Conservation (phyloP, 495 filamentous ascomycete species). For the Penicillium flavigenum region DNA sequence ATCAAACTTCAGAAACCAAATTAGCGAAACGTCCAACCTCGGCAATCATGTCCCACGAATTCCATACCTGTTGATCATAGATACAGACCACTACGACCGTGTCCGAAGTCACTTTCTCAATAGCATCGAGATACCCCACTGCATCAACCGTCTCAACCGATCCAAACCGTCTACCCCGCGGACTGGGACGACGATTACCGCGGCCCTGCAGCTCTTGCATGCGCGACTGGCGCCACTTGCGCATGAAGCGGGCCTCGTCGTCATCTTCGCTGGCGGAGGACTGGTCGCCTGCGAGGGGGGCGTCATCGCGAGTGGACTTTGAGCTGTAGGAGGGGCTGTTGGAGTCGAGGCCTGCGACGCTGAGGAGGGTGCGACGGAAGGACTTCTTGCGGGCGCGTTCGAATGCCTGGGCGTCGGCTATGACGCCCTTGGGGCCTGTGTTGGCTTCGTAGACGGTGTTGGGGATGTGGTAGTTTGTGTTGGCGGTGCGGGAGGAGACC, state of each 20-base stretch:
- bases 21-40: conserved; percentile 16
- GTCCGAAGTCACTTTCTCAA: conserved; percentile 80
- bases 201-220: conserved; percentile 72
- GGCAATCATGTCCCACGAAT: background rate
- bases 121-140: conserved; percentile 86
- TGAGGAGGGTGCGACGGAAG: conserved; percentile 50
- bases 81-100: conserved; percentile 93
- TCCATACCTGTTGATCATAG: conserved; percentile 77
- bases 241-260: conserved; percentile 75
- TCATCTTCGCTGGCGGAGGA: conserved; percentile 54
- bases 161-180: conserved; percentile 74
- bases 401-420: conserved; percentile 89
- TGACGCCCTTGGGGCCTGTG: conserved; percentile 98
- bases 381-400: conserved; percentile 75
- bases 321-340: conserved; percentile 20
- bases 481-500: conserved; percentile 40
- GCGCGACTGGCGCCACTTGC: conserved; percentile 76
- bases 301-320: conserved; percentile 46
- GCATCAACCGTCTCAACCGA: conserved; percentile 82
- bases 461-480: conserved; percentile 48
- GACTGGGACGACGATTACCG: conserved; percentile 53
- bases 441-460: conserved; percentile 73
- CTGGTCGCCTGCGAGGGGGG: conserved; percentile 29
- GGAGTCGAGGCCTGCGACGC: conserved; percentile 33
- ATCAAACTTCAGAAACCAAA: conserved; percentile 56